These are phyloP conservation scores for Exophiala alcalophila DNA, from an alignment of 2,329 filamentous ascomycete genomes.

Conservation along the genomic window DNA sequence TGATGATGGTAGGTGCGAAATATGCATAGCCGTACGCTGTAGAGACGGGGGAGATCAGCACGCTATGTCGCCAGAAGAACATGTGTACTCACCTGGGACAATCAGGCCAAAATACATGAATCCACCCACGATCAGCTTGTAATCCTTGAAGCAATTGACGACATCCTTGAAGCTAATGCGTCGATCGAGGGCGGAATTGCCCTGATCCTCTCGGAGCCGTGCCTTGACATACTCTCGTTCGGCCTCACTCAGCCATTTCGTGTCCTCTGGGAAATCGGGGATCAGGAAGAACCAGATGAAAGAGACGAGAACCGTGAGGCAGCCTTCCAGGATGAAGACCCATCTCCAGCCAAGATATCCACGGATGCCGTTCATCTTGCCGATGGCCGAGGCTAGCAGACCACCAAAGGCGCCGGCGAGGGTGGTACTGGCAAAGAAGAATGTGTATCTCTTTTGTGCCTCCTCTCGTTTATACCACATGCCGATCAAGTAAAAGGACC, in stretches of 20 bases:
- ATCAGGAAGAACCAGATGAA: slow-evolving; percentile 66
- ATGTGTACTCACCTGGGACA: slow-evolving; percentile 50
- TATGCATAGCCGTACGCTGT: slow-evolving; percentile 59
- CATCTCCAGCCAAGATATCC: slow-evolving; percentile 58
- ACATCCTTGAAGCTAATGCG: slow-evolving; percentile 60
- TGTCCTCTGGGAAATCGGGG: slow-evolving; percentile 71
- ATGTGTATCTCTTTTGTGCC: slow-evolving; percentile 85
- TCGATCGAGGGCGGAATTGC: slow-evolving; percentile 62
- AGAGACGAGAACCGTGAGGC: slow-evolving; percentile 60
- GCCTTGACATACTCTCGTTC: slow-evolving; percentile 66
- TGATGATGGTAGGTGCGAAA: slow-evolving; percentile 70
- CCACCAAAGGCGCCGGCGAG: slow-evolving; percentile 63
- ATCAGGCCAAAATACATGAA: slow-evolving; percentile 81
- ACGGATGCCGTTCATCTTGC: slow-evolving; percentile 54
- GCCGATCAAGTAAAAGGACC: slow-evolving; percentile 39
- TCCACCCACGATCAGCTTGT: slow-evolving; percentile 68
- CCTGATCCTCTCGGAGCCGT: slow-evolving; percentile 66
- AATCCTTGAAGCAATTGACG: slow-evolving; percentile 65
- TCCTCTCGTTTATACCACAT: slow-evolving; percentile 82
- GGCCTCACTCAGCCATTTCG: slow-evolving; percentile 68
- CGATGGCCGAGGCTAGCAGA: slow-evolving; percentile 58
- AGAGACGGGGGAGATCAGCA: slow-evolving; percentile 3
- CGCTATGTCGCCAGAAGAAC: neutral
- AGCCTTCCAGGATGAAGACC: slow-evolving; percentile 61
- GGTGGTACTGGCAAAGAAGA: slow-evolving; percentile 79